Evolutionary conservation across 2,329 filamentous ascomycete species (phyloP), one percentile per base, ranked within the genome.

Genomic region (Trichoderma citrinoviride): DNA sequence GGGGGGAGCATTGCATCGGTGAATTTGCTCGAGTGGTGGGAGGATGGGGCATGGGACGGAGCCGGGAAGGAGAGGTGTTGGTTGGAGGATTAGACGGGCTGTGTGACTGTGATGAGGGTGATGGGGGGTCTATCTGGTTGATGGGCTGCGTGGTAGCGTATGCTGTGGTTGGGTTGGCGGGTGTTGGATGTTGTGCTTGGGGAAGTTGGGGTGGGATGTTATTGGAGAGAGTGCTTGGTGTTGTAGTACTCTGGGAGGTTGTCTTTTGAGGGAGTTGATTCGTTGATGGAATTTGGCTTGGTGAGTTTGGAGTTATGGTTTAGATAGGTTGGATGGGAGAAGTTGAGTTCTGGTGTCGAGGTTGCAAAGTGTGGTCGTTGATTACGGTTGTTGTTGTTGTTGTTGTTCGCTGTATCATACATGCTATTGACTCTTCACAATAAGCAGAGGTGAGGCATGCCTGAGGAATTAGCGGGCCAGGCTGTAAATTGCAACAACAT

Each of bases 81-180:
- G 25, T 62, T 53, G 58, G 58, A 25, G 14, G n/a, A 44, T 46
- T 52, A 61, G 46, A 61, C 57, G 57, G 57, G 21, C 15, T 52
- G 57, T 61, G 57, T 43, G 37, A 52, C 57, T 5, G n/a, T 12
- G 40, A 46, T 37, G 53, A 27, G 40, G 44, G 10, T 27, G 41
- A 29, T 40, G 15, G 29, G 27, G 43, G 12, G 21, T 56, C 23
- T 46, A 29, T 46, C 10, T 37, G 33, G 33, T 37, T 37, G 33
- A 37, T 37, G 33, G 33, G 33, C 5, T 49, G 27, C 21, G 21
- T 49, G 44, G 29, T 44, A 40, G 40, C 54, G 27, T 4, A 29
- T 29, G 40, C 5, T 44, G 29, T 60, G 56, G 29, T 53, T 7
- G 7, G n/a, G n/a, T n/a, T n/a, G n/a, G n/a, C n/a, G n/a, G n/a